These are phyloP conservation scores for Erigeron canadensis DNA, from an alignment of 129 eudicot genomes.

Conservation along the genomic window DNA sequence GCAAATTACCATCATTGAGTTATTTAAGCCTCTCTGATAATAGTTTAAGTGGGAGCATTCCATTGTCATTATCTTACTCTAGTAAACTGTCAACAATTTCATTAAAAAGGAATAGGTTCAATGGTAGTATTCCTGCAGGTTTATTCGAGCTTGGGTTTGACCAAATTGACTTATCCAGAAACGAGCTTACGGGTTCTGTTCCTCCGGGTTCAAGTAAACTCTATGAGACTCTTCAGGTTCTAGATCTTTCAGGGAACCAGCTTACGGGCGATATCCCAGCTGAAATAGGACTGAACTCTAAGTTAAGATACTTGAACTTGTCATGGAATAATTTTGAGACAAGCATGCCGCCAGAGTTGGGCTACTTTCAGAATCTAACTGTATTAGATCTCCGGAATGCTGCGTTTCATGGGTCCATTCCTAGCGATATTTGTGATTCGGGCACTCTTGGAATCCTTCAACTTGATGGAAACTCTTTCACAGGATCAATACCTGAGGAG, in stretches of 20 bases:
- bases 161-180: constrained; percentile 61
- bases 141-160: constrained; percentile 66
- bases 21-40: constrained; percentile 52
- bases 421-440: constrained; percentile 73
- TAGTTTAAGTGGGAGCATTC: constrained; percentile 55
- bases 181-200: constrained; percentile 59
- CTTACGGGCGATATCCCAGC: constrained; percentile 73
- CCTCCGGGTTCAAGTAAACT: constrained; percentile 63
- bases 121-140: constrained; percentile 66
- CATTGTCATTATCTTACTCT: constrained; percentile 43
- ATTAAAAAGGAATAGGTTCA: constrained; percentile 51
- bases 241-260: constrained; percentile 77
- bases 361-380: constrained; percentile 66
- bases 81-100: constrained; percentile 37
- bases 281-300: constrained; percentile 74
- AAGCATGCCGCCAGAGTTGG: constrained; percentile 76
- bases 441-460: constrained; percentile 77
- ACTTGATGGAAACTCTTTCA: constrained; percentile 75
- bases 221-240: constrained; percentile 48
- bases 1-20: constrained; percentile 43
- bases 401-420: constrained; percentile 56
- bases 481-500: constrained; percentile 68
- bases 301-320: constrained; percentile 71
- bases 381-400: constrained; percentile 76
- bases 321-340: constrained; percentile 79